Conservation (phyloP, 495 filamentous ascomycete genomes). For the Hyphodiscus hymeniophilus region DNA sequence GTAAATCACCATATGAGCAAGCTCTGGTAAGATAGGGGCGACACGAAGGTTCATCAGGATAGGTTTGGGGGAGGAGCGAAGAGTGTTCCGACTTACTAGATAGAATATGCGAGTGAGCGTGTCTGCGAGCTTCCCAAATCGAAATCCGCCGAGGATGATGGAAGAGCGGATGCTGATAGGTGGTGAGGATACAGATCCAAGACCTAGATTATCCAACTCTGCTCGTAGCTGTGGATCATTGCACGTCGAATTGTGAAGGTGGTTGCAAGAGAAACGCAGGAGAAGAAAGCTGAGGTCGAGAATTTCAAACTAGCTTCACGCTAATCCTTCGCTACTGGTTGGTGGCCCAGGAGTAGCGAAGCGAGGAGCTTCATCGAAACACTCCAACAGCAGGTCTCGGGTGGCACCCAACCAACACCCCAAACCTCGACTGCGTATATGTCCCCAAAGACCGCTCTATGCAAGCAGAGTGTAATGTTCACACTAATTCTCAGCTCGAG, state of each 20-base stretch:
- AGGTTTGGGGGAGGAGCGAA: neutral
- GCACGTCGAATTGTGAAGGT: neutral
- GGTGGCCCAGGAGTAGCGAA: too few relatives aligned
- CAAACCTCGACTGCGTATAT: too few relatives aligned
- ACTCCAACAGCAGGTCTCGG: too few relatives aligned
- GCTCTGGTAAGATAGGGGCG: constrained; percentile 27
- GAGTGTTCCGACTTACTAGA: neutral
- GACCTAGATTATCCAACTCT: too few relatives aligned
- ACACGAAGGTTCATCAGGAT: constrained; percentile 28
- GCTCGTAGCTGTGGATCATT: neutral
- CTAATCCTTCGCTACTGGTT: neutral
- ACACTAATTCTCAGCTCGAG: too few relatives aligned
- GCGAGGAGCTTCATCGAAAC: too few relatives aligned
- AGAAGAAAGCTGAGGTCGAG: neutral
- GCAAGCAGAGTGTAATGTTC: too few relatives aligned
- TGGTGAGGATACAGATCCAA: too few relatives aligned
- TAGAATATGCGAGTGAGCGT: too few relatives aligned
- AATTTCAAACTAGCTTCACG: neutral
- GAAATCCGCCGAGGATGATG: neutral
- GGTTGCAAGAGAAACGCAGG: neutral
- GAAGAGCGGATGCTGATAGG: neutral
- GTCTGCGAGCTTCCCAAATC: neutral
- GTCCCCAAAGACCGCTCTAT: too few relatives aligned
- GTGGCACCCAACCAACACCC: too few relatives aligned
- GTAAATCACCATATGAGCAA: constrained; percentile 25